Evolutionary conservation across 2,329 filamentous ascomycete species (phyloP).

Genomic region (Pseudogymnoascus sp.): DNA sequence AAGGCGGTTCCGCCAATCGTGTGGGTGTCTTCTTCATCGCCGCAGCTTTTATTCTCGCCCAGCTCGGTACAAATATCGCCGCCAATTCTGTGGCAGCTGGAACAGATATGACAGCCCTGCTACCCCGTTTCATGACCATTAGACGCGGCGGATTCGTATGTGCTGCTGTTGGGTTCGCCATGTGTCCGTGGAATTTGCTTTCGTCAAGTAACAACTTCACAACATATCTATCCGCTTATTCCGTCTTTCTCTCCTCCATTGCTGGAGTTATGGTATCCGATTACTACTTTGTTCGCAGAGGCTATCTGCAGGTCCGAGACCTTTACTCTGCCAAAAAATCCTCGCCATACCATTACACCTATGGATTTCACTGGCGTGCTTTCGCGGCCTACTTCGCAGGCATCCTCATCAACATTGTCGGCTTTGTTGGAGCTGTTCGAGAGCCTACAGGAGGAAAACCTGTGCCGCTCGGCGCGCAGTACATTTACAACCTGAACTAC

Average conservation of each 20-base stretch:
- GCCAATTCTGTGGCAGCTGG: slow-evolving; percentile 74
- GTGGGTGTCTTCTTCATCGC: slow-evolving; percentile 72
- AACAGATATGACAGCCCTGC: slow-evolving; percentile 72
- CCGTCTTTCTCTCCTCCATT: slow-evolving; percentile 88
- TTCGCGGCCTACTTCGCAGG: slow-evolving; percentile 77
- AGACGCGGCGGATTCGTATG: slow-evolving; percentile 83
- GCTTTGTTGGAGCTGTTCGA: slow-evolving; percentile 78
- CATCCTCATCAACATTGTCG: slow-evolving; percentile 85
- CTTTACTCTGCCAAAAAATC: slow-evolving; percentile 65
- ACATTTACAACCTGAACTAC: slow-evolving; percentile 88
- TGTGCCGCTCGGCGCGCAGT: slow-evolving; percentile 72
- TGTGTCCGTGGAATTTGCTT: slow-evolving; percentile 81
- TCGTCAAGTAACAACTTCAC: slow-evolving; percentile 74
- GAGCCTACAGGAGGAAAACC: slow-evolving; percentile 24
- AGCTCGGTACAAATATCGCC: slow-evolving; percentile 80
- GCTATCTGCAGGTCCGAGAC: slow-evolving; percentile 70
- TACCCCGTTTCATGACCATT: slow-evolving; percentile 76
- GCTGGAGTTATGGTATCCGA: slow-evolving; percentile 85
- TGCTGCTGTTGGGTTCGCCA: slow-evolving; percentile 68
- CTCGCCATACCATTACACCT: slow-evolving; percentile 66
- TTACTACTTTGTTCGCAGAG: slow-evolving; percentile 79
- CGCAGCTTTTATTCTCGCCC: slow-evolving; percentile 65
- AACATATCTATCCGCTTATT: slow-evolving; percentile 85
- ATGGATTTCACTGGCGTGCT: slow-evolving; percentile 73
- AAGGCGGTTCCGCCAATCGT: slow-evolving; percentile 60